Evolutionary conservation across 2,329 filamentous ascomycete species (phyloP), one percentile per base, ranked within the genome.

Genomic region (Penicillium freii): DNA sequence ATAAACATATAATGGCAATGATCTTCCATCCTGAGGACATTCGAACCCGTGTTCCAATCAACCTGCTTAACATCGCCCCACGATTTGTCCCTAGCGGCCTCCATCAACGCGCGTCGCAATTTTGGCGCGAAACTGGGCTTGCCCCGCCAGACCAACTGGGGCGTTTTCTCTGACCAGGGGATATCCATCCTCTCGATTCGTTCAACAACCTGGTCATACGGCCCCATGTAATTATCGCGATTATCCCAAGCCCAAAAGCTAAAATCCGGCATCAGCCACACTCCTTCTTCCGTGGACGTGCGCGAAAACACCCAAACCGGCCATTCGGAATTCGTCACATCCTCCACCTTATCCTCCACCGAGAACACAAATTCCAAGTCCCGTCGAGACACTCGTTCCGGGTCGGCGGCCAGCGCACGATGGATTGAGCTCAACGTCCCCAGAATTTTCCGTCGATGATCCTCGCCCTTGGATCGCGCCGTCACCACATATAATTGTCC

Each of bases 1-100:
- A 82, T 77, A 60, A 78, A 83, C 68, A 79, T 79, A 61, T 82
- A 83, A 31, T 74, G 73, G 68, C 81, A 83, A 66, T 82, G 80
- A 50, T 82, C 79, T 34, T 79, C 76, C 67, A 82, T 81, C 29
- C 70, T 73, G 5, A 82, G 66, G 7, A 81, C 74, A 54, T 81
- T 77, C 39, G 71, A 62, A 25, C 72, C 73, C 7, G 71, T 68
- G 13, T 66, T 61, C 76, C 77, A 79, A 48, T 75, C 65, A 29
- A 78, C 67, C 51, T 71, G 69, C 59, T 74, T 73, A 23, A 82
- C 78, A 63, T 81, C 78, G 3, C 75, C 77, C 80, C 80, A 82
- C 1, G 72, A 58, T 62, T 79, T 71, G 53, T 73, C 69, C 39
- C 71, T 66, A 8, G 75, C 73, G 5, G 69, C 69, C 48, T 77